phyloP scores from a whole-genome alignment of 805 yeast genomes.

The Metschnikowia amazonensis region DNA sequence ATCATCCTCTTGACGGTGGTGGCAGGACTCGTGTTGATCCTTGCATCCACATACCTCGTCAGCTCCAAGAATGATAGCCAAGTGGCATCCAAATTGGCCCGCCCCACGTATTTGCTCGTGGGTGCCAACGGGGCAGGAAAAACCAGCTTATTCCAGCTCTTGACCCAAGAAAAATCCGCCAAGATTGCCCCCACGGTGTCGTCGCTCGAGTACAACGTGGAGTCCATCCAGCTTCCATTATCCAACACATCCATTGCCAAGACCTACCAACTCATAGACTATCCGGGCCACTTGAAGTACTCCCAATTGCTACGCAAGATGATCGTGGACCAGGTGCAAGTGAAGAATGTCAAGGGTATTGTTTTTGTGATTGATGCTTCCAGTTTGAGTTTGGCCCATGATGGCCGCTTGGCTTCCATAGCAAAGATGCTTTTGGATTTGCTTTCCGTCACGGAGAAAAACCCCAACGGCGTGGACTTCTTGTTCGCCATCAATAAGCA shows the following conservation, averaged over 20 bases:
- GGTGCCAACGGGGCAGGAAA: constrained; percentile 70
- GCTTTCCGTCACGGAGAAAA: constrained; percentile 57
- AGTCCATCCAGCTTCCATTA: constrained; percentile 31
- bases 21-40: constrained; percentile 14
- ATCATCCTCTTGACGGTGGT: constrained; percentile 14
- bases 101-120: constrained; percentile 57
- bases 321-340: constrained; percentile 37
- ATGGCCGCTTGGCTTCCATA: constrained; percentile 33
- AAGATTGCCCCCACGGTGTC: constrained; percentile 28
- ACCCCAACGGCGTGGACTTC: constrained; percentile 67
- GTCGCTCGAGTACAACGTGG: constrained; percentile 36
- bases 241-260: constrained; percentile 34
- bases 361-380: constrained; percentile 75
- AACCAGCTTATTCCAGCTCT: constrained; percentile 49
- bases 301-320: constrained; percentile 52
- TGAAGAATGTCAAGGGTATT: constrained; percentile 55
- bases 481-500: constrained; percentile 80
- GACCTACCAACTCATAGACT: constrained; percentile 58
- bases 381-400: constrained; percentile 48
- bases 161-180: constrained; percentile 13
- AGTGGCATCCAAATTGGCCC: constrained; percentile 19
- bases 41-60: constrained; percentile 11
- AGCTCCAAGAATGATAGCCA: neutral
- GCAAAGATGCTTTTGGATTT: constrained; percentile 59
- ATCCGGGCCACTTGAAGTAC: constrained; percentile 86